Evolutionary conservation across 371 early-diverging fungal species (phyloP), one percentile per base, ranked within the genome.

Genomic region (Apophysomyces ossiformis): DNA sequence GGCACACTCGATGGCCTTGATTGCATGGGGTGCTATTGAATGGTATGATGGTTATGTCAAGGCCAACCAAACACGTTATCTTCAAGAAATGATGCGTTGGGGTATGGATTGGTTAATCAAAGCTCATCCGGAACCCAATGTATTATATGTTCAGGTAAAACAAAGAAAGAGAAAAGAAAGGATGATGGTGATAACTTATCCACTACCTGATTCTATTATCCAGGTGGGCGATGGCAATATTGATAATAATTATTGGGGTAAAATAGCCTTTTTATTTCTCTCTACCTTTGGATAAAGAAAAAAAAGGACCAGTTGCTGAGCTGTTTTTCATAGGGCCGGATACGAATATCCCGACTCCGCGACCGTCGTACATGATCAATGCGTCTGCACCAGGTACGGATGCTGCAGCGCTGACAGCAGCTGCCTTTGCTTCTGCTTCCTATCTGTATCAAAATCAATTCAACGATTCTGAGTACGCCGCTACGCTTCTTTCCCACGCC

Each of bases 41-140:
- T 90, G 79, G 75, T 85, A 69, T 68, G 75, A 87, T 9, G 89
- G 88, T 16, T 88, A 87, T 60, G 71, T 74, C 58, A 74, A 78
- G 54, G 85, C 89, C 12, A 71, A 78, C 18, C 83, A 89, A 66
- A 73, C 75, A 1, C 39, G 47, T 1, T 77, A 87, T 44, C 69
- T 89, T 4, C 60, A 69, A 16, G 78, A 80, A 38, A 87, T 79
- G 78, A 46, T 89, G 9, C 80, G 79, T 61, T 89, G 88, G 89
- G 90, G 90, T 18, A 83, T 80, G 38, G 89, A 89, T 57, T 88
- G 88, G 87, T 62, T 87, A 26, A 77, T 83, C 57, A 83, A 84
- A 50, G 83, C 85, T 0, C 84, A 87, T 62, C 79, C 79, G 5
- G 64, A 75, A 32, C 69, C 74, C 54, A 74, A 76, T 66, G 72